A percentile compares a stretch with the other conserved stretches of the same genome.
These are phyloP conservation scores for Fusarium sublunatum DNA, from an alignment of 2,329 filamentous ascomycete genomes.

Conservation along the genomic window DNA sequence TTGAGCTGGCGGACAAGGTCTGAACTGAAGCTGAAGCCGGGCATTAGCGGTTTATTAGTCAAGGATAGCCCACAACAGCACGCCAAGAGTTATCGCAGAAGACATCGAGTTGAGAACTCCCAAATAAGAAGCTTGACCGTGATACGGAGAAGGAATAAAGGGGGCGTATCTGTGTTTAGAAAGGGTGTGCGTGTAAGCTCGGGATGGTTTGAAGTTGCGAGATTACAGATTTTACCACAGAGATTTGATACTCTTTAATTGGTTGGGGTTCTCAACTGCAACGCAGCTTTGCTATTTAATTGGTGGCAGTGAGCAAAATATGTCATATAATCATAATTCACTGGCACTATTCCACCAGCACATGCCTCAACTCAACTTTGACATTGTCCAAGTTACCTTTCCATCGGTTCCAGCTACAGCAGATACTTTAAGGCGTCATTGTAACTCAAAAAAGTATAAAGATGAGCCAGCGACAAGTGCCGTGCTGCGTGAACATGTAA, in stretches of 20 bases:
- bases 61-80: constrained; percentile 8
- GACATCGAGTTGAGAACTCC: neutral
- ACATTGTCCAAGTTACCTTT: constrained; percentile 11
- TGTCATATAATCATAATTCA: constrained; percentile 43
- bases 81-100: constrained; percentile 2
- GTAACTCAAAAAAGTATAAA: constrained; percentile 11
- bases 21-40: neutral
- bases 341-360: constrained; percentile 37
- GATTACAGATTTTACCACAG: constrained; percentile 31
- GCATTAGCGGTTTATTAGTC: constrained; percentile 4
- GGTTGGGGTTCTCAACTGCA: constrained; percentile 19
- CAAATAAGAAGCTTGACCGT: neutral
- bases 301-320: constrained; percentile 24
- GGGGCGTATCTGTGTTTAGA: constrained; percentile 6
- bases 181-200: constrained; percentile 32
- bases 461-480: constrained; percentile 15
- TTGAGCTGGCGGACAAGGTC: constrained; percentile 19
- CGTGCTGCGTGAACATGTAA: neutral
- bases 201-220: constrained; percentile 34
- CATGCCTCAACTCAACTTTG: constrained; percentile 28
- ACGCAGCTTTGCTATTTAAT: constrained; percentile 31
- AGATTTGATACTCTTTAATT: constrained; percentile 17
- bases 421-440: neutral
- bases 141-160: neutral
- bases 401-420: constrained; percentile 13